Conservation (phyloP, 2,329 filamentous ascomycete species). For the Nemania sp. region DNA sequence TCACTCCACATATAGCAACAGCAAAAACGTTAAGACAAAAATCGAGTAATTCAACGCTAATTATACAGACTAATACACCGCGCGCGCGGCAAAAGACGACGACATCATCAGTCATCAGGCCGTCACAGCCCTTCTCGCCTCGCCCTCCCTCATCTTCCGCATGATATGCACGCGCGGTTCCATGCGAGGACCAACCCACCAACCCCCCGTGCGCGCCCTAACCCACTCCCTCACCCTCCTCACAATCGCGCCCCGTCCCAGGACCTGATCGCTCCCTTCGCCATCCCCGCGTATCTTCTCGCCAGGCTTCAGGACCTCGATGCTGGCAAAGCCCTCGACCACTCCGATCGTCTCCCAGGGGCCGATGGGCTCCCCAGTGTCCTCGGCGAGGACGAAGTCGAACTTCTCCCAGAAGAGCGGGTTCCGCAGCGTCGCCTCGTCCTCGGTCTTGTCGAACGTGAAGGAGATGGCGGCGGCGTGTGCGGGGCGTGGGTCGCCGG, state of each 20-base stretch:
- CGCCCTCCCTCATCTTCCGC: slow-evolving; percentile 50
- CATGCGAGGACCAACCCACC: slow-evolving; percentile 75
- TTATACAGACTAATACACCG: slow-evolving; percentile 32
- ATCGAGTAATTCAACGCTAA: slow-evolving; percentile 5
- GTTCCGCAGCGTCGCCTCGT: slow-evolving; percentile 56
- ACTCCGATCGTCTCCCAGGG: slow-evolving; percentile 68
- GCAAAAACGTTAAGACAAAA: background rate
- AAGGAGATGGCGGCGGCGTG: slow-evolving; percentile 48
- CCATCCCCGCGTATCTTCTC: slow-evolving; percentile 37
- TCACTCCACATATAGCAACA: background rate
- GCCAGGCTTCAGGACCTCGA: slow-evolving; percentile 68
- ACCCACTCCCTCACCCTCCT: slow-evolving; percentile 56
- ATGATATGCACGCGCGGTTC: slow-evolving; percentile 66
- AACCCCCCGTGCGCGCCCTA: slow-evolving; percentile 65
- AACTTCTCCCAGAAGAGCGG: slow-evolving; percentile 72
- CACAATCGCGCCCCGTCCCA: slow-evolving; percentile 61
- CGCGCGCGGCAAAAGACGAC: background rate
- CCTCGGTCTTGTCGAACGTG: slow-evolving; percentile 73
- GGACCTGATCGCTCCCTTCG: slow-evolving; percentile 49
- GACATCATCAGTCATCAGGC: slow-evolving; percentile 36
- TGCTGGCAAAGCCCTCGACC: slow-evolving; percentile 68
- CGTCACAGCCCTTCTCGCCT: slow-evolving; percentile 47
- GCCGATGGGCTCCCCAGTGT: slow-evolving; percentile 59
- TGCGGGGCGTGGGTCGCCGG: slow-evolving; percentile 40
- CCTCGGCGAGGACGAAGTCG: slow-evolving; percentile 71